phyloP scores from a whole-genome alignment of 2,329 filamentous ascomycete species.

The Neoascochyta sp. region DNA sequence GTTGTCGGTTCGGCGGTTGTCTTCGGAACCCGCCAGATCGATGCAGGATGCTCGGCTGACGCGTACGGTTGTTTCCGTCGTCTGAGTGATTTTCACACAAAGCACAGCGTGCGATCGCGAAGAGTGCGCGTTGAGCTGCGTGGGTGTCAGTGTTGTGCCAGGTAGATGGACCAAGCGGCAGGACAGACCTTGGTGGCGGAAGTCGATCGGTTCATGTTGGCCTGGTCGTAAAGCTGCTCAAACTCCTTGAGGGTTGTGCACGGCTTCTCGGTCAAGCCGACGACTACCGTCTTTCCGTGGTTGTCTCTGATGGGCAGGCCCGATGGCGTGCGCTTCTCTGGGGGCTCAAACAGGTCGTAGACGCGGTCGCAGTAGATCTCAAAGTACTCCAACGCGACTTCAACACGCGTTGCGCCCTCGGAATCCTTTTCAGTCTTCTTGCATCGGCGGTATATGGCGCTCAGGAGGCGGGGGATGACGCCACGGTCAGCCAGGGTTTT shows the following conservation, averaged over 20 bases:
- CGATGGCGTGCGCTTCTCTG: constrained; percentile 77
- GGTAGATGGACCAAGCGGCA: constrained; percentile 1
- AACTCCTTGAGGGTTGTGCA: constrained; percentile 88
- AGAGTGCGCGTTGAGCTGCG: constrained; percentile 77
- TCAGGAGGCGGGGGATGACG: constrained; percentile 80
- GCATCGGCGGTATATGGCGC: constrained; percentile 77
- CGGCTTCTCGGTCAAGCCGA: constrained; percentile 76
- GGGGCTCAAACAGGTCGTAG: constrained; percentile 82
- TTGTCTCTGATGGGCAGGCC: constrained; percentile 82
- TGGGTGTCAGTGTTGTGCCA: constrained; percentile 1
- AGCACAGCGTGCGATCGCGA: constrained; percentile 87
- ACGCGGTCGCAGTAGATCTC: constrained; percentile 98
- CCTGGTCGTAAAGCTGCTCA: constrained; percentile 83
- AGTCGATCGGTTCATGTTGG: constrained; percentile 85
- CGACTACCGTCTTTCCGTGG: constrained; percentile 80
- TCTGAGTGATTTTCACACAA: constrained; percentile 82
- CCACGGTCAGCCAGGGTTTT: constrained; percentile 81
- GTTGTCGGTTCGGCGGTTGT: constrained; percentile 91
- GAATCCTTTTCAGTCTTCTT: constrained; percentile 83
- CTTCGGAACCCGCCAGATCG: constrained; percentile 91
- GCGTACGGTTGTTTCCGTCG: constrained; percentile 60
- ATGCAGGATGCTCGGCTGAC: constrained; percentile 88
- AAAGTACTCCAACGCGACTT: constrained; percentile 82
- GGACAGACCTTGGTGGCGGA: constrained; percentile 69
- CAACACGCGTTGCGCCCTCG: constrained; percentile 64